These are phyloP conservation scores for Botrytis elliptica DNA, from an alignment of 2,329 filamentous ascomycete species.

Conservation along the genomic window DNA sequence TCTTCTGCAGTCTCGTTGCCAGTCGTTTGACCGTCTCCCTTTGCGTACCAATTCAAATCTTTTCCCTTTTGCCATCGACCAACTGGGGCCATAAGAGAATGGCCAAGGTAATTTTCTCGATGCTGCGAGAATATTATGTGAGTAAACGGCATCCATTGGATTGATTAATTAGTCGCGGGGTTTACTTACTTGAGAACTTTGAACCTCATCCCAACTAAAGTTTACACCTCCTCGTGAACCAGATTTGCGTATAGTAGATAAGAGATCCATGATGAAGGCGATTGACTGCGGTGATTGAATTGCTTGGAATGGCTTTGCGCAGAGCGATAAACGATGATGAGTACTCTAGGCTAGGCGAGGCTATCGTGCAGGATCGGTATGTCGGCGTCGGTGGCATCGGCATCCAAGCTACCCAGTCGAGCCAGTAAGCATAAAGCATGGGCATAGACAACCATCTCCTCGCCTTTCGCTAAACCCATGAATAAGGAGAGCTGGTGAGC, in stretches of 20 bases:
- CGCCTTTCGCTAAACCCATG: background rate
- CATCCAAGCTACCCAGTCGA: background rate
- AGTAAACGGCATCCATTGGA: background rate
- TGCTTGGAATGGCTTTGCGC: background rate
- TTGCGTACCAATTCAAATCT: slow-evolving; percentile 64
- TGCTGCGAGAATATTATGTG: slow-evolving; percentile 47
- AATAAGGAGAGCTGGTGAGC: background rate
- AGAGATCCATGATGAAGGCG: slow-evolving; percentile 72
- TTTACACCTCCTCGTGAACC: slow-evolving; percentile 92
- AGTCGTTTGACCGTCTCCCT: slow-evolving; percentile 50
- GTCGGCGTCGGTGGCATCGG: background rate
- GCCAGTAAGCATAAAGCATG: background rate
- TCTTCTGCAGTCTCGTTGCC: slow-evolving; percentile 60
- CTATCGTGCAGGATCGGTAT: background rate
- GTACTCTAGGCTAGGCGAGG: background rate
- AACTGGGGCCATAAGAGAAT: slow-evolving; percentile 72
- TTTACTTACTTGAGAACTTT: slow-evolving; percentile 59
- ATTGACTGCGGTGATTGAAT: background rate
- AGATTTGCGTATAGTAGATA: slow-evolving; percentile 84
- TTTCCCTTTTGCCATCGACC: slow-evolving; percentile 70
- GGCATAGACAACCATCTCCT: background rate
- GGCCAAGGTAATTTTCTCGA: slow-evolving; percentile 80
- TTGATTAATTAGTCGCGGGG: background rate
- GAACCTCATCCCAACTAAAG: slow-evolving; percentile 96
- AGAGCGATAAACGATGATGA: background rate